Conservation (phyloP, 495 filamentous ascomycete species). For the Pseudevernia furfuracea region DNA sequence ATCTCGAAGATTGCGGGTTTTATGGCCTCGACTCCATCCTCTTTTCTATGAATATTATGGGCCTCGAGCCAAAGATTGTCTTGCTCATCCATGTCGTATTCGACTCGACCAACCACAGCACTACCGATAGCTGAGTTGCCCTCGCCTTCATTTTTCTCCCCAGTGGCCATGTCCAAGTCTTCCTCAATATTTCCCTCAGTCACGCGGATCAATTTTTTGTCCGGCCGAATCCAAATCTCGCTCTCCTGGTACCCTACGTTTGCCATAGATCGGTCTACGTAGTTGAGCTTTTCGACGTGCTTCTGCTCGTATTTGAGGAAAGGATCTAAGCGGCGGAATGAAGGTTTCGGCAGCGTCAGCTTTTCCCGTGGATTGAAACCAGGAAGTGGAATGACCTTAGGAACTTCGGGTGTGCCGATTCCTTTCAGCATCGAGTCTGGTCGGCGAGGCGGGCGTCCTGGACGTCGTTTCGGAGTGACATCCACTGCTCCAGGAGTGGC, state of each 20-base stretch:
- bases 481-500: conserved; percentile 15
- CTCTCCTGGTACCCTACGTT: conserved; percentile 92
- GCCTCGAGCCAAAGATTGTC: conserved; percentile 92
- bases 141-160: conserved; percentile 54
- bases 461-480: conserved; percentile 44
- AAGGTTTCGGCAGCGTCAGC: conserved; percentile 57
- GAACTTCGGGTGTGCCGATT: conserved; percentile 49
- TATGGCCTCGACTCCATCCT: conserved; percentile 66
- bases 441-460: conserved; percentile 55
- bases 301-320: conserved; percentile 57
- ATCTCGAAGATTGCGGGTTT: conserved; percentile 92
- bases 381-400: conserved; percentile 52
- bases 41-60: conserved; percentile 67
- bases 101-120: conserved; percentile 63
- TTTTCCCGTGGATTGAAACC: conserved; percentile 60
- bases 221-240: conserved; percentile 73
- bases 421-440: conserved; percentile 54
- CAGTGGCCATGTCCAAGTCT: conserved; percentile 61
- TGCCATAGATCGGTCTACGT: conserved; percentile 87
- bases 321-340: conserved; percentile 49
- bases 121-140: conserved; percentile 40
- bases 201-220: conserved; percentile 68
- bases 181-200: conserved; percentile 73
- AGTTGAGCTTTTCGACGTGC: conserved; percentile 52
- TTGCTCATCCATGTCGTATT: conserved; percentile 99